These are phyloP conservation scores for Mycosarcoma mackinlayi DNA, from an alignment of 1,284 basidiomycete genomes.

Conservation along the genomic window DNA sequence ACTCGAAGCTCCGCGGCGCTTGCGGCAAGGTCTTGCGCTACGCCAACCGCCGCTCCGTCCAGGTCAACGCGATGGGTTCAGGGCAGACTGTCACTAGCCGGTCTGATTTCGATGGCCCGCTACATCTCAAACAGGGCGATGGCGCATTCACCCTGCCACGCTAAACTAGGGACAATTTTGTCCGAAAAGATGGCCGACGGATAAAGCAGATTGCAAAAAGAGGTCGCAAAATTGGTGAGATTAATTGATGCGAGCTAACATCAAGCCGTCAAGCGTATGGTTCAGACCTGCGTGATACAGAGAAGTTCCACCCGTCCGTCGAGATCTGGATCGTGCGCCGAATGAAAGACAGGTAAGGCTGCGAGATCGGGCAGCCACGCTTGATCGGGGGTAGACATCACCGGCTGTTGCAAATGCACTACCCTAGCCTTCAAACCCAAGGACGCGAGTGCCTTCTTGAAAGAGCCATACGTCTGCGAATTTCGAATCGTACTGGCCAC, in stretches of 20 bases:
- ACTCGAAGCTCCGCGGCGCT: no score
- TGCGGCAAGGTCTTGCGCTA: no score
- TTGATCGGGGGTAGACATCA: neutral
- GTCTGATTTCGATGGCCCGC: no score
- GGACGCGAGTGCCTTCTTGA: constrained; percentile 25
- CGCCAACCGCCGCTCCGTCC: no score
- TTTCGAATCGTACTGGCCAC: constrained; percentile 51
- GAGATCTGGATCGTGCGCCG: constrained; percentile 25
- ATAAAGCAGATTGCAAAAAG: neutral
- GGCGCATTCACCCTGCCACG: no score
- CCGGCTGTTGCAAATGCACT: constrained; percentile 12
- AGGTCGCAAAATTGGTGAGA: neutral
- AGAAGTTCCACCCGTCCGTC: constrained; percentile 43
- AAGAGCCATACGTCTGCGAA: constrained; percentile 31
- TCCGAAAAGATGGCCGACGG: neutral
- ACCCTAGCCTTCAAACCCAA: constrained; percentile 14
- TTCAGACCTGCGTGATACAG: constrained; percentile 17
- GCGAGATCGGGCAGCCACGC: constrained; percentile 1
- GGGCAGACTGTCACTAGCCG: no score
- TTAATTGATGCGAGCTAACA: constrained; percentile 1
- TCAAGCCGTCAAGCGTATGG: neutral
- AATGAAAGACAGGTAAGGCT: constrained; percentile 26
- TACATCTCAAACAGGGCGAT: no score
- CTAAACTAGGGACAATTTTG: no score
- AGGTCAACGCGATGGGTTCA: no score